phyloP scores from a whole-genome alignment of 208 protist genomes.

The Phytomonas sp. region DNA sequence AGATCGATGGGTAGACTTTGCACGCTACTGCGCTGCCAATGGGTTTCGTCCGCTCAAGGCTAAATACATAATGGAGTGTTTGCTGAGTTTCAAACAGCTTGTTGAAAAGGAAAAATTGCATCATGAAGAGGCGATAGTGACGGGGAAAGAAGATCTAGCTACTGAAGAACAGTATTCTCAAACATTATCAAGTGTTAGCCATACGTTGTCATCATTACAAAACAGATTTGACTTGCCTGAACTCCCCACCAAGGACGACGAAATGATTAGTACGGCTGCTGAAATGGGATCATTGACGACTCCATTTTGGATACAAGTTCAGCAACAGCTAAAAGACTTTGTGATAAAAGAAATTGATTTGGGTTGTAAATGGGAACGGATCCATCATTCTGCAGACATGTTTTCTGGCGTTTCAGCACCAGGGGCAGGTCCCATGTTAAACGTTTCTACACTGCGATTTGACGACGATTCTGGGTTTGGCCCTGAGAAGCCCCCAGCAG shows the following conservation, averaged over 20 bases:
- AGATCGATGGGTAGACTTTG: constrained; percentile 48
- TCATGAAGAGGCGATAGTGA: neutral
- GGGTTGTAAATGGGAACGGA: neutral
- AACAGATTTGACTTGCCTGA: neutral
- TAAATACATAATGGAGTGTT: constrained; percentile 51
- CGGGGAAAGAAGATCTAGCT: neutral
- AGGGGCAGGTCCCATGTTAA: neutral
- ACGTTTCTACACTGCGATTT: neutral
- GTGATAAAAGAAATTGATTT: neutral
- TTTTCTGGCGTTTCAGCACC: neutral
- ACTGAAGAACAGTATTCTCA: neutral
- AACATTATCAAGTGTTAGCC: neutral
- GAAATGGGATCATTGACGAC: neutral
- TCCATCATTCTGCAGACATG: neutral
- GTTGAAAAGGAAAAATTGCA: neutral
- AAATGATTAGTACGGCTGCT: neutral
- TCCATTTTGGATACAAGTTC: neutral
- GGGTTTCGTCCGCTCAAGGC: constrained; percentile 47
- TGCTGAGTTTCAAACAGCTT: constrained; percentile 5
- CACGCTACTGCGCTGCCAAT: constrained; percentile 53
- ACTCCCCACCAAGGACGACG: neutral
- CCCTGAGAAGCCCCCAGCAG: neutral
- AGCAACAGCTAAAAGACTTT: neutral
- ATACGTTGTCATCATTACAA: neutral
- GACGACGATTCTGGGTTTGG: neutral